These are phyloP conservation scores for Mycosphaerella sp. DNA, from an alignment of 2,329 filamentous ascomycete genomes.

Conservation along the genomic window DNA sequence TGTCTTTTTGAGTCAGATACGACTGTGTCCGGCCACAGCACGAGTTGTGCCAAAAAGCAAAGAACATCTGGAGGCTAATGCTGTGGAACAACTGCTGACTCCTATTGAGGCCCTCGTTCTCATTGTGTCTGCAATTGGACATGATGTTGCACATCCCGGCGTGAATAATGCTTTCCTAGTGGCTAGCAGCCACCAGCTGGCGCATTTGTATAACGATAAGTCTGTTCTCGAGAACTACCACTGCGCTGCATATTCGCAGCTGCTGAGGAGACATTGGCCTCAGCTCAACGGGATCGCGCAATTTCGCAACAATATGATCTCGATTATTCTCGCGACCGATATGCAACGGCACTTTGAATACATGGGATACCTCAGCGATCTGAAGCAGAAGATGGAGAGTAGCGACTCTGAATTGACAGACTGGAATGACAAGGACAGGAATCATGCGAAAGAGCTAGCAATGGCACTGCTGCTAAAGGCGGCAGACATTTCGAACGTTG, in stretches of 20 bases:
- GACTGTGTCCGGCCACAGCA: constrained; percentile 59
- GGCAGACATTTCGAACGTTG: constrained; percentile 97
- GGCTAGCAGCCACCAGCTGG: constrained; percentile 83
- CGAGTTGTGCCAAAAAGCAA: constrained; percentile 35
- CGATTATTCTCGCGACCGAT: constrained; percentile 93
- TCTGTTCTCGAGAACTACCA: constrained; percentile 97
- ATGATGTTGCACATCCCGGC: constrained; percentile 94
- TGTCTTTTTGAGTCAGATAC: constrained; percentile 69
- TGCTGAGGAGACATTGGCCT: constrained; percentile 88
- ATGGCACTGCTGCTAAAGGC: constrained; percentile 95
- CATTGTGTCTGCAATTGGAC: constrained; percentile 91
- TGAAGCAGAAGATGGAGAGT: constrained; percentile 70
- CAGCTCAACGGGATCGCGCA: constrained; percentile 68
- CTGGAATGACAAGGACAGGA: constrained; percentile 70
- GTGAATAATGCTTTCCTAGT: constrained; percentile 97
- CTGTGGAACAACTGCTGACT: constrained; percentile 70
- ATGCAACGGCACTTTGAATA: constrained; percentile 98
- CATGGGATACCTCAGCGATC: constrained; percentile 76
- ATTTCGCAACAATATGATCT: constrained; percentile 89
- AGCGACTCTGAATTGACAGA: constrained; percentile 58
- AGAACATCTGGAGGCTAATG: constrained; percentile 33
- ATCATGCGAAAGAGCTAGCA: constrained; percentile 71
- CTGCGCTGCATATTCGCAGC: constrained; percentile 93
- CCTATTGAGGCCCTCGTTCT: constrained; percentile 86
- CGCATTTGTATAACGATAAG: constrained; percentile 93